Evolutionary conservation across 176 grass and related monocot species (phyloP), one percentile per base, ranked within the genome.

Genomic region (Sorghum bicolor): DNA sequence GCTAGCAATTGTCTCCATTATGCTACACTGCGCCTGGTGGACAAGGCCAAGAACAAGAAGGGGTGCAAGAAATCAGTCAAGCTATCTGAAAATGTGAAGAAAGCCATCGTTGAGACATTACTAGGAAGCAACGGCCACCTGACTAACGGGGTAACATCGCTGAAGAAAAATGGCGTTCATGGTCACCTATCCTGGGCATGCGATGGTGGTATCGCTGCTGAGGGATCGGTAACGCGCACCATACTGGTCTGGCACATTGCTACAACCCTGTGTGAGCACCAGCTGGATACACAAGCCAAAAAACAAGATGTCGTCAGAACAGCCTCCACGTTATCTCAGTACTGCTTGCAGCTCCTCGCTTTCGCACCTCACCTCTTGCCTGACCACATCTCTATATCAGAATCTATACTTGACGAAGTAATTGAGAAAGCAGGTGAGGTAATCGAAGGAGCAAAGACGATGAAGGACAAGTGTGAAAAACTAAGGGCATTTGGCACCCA

Each of bases 181-280:
- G 20, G 3, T 4, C 19, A 26, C 0, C 32, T 77, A 5, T 39
- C 74, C 4, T 60, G 74, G 52, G 52, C 32, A 3, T 61, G 52
- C 1, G 5, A 24, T 25, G 20, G 5, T 25, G 20, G 5, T 8
- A 8, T 0, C 0, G 50, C 6, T 20, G 0, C 19, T 1, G 15
- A 36, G 1, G 52, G 74, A 13, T 14, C 2, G 20, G 55, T 41
- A 8, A 19, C 36, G 0, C 20, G 2, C 5, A 61, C 33, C 12
- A 61, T 62, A 16, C 12, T 62, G 52, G 3, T 77, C 0, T 64
- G 58, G 76, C 76, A 45, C 25, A 22, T 78, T 15, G 76, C 58
- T 6, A 78, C 75, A 41, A 19, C 76, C 2, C 37, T 44, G 7
- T 78, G 58, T 32, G 8, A 64, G 37, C 14, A 22, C 24, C 6